Base-by-base conservation (phyloP, 1,139 yeast genomes). In the Kurtzmaniella quercitrusa region DNA sequence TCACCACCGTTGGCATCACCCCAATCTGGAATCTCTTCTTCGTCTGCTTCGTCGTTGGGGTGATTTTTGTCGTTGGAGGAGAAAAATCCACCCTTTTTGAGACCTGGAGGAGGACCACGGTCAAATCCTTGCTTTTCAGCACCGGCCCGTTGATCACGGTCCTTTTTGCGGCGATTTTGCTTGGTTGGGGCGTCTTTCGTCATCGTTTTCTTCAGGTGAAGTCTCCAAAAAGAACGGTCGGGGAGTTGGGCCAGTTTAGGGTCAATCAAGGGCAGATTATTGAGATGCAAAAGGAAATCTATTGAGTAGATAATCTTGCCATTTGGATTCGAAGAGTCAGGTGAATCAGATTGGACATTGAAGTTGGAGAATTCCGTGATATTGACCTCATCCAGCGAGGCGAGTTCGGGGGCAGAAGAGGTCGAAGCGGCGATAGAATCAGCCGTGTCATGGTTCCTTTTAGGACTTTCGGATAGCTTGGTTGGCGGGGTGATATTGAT, bases 21-120 rank as follows among this genome's bases (percentile, higher is more conserved):
- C 84, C 84, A 80, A 45, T 75, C 81, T 0, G 81, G 80, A 7
- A 67, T 68, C n/a, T 55, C 66, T 41, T 71, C 78, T 24, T 73
- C 75, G 14, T 65, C 69, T 2, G 60, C 63, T 41, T 71, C 75
- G 11, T 66, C 72, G 45, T 62, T 66, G 8, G 66, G 73, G 11
- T 52, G 44, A 14, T 12, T 19, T 17, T 19, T n/a, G 17, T 17
- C 23, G 17, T 34, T 23, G 3, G 19, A 9, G 17, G 23, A 21
- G n/a, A 34, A 34, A 17, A 34, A 34, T 19, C 17, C 23, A 19
- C 27, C 16, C 27, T 19, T 36, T 36, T 21, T 36, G 12, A n/a
- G 38, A 2, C 25, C 38, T 19, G 38, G 27, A 3, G 44, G 42
- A 47, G 43, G 57, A 60, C 2, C 60, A 64, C 1, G 57, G 51